Base-by-base conservation (phyloP, 352 stramenopile species). In the Phytophthora multivora region DNA sequence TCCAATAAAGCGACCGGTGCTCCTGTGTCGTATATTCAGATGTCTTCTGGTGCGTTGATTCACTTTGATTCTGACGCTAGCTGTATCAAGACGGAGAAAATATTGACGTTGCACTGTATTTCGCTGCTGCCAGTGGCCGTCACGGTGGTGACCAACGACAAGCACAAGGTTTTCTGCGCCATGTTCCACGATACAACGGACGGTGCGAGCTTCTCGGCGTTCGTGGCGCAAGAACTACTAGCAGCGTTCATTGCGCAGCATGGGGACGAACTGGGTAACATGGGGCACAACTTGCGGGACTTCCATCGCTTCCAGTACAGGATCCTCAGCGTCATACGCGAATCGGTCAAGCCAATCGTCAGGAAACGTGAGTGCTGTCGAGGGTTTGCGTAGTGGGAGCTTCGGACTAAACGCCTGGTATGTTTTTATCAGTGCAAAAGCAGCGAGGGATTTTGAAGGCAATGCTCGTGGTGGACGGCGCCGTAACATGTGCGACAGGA, bases 291-390 rank as follows among this genome's bases (percentile, higher is more conserved):
- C 57, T 64, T 97, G 61, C 91, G 90, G 38, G 89, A 97, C 65
- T 98, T 98, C 59, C 79, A 95, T 39, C 83, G 84, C 19, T 98
- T 97, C 67, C 80, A 97, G 55, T 90, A 91, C 63, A 78, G 86
- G 49, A 93, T 98, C 53, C 67, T 76, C 19, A 80, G 67, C 23
- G 84, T 96, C 33, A 83, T 97, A 30, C 86, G 86, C 25, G 85
- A 96, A 15, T 86, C 90, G 0, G 79, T 93, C 23, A 89, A 91
- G 53, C 89, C 88, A 5, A 86, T 97, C 26, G 71, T 97, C 54
- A 67, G 76, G 31, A 94, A 96, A 67, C 74, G 89, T 91, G 78
- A 61, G 83, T 69, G 12, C 13, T 60, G 49, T 30, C 6, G 9
- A 21, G 10, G 40, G 6, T 31, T 4, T 13, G 26, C 11, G 3